phyloP scores from a whole-genome alignment of 441 rosid genomes.

The Arabidopsis hybrid region DNA sequence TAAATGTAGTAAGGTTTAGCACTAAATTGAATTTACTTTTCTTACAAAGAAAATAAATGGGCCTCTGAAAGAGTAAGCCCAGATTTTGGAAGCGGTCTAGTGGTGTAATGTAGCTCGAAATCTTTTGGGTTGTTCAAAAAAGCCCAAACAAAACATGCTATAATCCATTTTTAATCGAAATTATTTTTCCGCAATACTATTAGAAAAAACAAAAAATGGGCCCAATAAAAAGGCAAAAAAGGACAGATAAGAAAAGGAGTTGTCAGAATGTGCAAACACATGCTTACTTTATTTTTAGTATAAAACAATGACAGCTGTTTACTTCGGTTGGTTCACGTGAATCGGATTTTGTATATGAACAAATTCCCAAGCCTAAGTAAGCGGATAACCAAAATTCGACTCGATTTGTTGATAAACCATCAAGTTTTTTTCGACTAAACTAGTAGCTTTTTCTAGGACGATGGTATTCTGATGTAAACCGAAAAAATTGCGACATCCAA shows the following conservation, averaged over 20 bases:
- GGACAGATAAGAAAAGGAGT: conserved; percentile 44
- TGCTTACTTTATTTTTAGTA: conserved; percentile 32
- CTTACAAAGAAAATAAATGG: background rate
- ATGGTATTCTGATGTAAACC: background rate
- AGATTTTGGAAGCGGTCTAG: background rate
- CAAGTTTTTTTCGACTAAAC: background rate
- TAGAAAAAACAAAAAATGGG: background rate
- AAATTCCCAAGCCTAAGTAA: background rate
- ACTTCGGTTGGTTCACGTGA: conserved; percentile 45
- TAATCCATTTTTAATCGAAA: background rate
- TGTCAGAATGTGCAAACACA: conserved; percentile 47
- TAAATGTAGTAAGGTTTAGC: background rate
- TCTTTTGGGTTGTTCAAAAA: background rate
- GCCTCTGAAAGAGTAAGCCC: background rate
- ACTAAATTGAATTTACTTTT: background rate
- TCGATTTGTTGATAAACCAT: background rate
- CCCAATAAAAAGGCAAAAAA: conserved; percentile 10
- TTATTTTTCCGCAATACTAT: background rate
- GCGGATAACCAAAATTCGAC: background rate
- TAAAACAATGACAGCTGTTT: conserved; percentile 35
- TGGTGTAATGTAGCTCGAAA: background rate
- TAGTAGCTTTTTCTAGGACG: background rate
- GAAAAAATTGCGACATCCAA: conserved; percentile 1
- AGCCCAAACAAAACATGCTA: too few relatives aligned
- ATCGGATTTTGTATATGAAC: conserved; percentile 12